Base-by-base conservation (phyloP, 208 protist species). In the Angomonas desouzai region DNA sequence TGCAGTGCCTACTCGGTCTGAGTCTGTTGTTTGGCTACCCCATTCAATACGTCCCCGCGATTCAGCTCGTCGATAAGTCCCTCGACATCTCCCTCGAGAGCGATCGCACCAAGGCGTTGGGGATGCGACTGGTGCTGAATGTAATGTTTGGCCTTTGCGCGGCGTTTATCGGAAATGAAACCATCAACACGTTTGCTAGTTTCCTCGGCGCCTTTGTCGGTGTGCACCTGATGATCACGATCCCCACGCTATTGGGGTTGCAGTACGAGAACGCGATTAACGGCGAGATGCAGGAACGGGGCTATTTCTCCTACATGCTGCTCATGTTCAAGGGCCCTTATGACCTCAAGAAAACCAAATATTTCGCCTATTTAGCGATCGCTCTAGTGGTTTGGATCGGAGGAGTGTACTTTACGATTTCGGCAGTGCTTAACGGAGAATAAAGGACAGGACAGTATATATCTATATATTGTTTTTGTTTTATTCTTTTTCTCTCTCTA, bases 31-130 rank as follows among this genome's bases (percentile, higher is more conserved):
- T 93, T 30, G 74, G 83, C 29, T 91, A 87, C 58, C 87, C 87
- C 13, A 82, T 93, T 48, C 83, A 91, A 67, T 93, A 78, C 66
- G 70, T 89, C 1, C 87, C 87, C n/a, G 87, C 87, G 6, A 93
- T 93, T 57, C 83, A 93, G 59, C 69, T 93, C 23, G 68, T 90
- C 10, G 87, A 90, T 58, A 83, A 76, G 62, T 68, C 81, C 7
- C 60, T 89, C 22, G 33, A 68, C 25, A 76, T 88, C 6, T 73
- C 58, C 40, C 60, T 81, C 23, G 45, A 65, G 28, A 53, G 55
- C 13, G 61, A 72, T 55, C 48, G 47, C 48, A 49, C 22, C 27
- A 78, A 79, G 43, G 74, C 70, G 28, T 74, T 72, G 18, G 32
- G 74, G 27, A 38, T 93, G 74, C 81, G 81, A 10, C 43, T 80